Evolutionary conservation across 2,329 filamentous ascomycete species (phyloP).

Genomic region (Monosporascus sp.): DNA sequence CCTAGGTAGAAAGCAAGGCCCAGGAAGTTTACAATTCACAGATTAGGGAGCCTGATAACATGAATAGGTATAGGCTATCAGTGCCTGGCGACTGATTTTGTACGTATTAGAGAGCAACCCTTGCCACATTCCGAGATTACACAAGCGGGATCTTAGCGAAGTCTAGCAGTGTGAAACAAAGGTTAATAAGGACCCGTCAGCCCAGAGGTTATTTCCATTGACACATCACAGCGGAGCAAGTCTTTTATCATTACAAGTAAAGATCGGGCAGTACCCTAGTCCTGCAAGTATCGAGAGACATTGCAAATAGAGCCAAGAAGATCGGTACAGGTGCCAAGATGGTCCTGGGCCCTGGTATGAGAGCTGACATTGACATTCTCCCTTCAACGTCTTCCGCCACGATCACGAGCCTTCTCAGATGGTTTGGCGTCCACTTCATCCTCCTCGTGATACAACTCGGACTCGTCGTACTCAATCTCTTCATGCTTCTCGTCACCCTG

Average conservation of each 20-base stretch:
- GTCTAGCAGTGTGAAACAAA: too few relatives aligned
- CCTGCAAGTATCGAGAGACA: neutral
- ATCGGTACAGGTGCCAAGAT: neutral
- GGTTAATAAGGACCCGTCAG: too few relatives aligned
- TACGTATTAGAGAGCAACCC: too few relatives aligned
- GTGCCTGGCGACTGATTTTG: too few relatives aligned
- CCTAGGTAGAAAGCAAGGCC: too few relatives aligned
- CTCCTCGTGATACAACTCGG: slow-evolving; percentile 9
- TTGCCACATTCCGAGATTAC: too few relatives aligned
- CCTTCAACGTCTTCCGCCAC: neutral
- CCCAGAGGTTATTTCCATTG: neutral
- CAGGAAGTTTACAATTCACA: too few relatives aligned
- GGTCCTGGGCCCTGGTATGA: neutral
- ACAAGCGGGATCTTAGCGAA: too few relatives aligned
- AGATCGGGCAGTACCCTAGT: neutral
- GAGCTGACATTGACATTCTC: neutral
- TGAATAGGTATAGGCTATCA: too few relatives aligned
- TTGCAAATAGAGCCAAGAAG: neutral
- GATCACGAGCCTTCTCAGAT: neutral
- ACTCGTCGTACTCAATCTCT: slow-evolving; percentile 17
- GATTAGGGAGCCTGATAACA: too few relatives aligned
- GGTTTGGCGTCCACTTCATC: neutral
- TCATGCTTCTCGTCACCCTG: slow-evolving; percentile 11
- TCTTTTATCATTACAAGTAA: neutral
- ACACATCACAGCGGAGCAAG: neutral